Conservation (phyloP, 1,139 yeast genomes). For the Wickerhamiella pararugosa region DNA sequence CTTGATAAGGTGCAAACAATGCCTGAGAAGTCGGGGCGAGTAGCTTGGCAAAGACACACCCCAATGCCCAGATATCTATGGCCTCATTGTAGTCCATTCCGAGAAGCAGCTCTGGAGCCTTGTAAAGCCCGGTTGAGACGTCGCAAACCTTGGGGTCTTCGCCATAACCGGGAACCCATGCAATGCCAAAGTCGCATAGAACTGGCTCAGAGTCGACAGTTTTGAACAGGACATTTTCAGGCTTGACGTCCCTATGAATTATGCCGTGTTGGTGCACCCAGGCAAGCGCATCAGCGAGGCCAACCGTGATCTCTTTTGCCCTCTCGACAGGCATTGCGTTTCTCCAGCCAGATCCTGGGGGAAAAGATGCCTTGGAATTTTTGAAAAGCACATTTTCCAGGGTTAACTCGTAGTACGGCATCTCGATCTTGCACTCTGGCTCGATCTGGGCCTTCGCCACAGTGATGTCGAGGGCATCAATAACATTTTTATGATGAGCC, state of each 20-base stretch:
- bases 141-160: slow-evolving; percentile 36
- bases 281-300: slow-evolving; percentile 35
- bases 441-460: slow-evolving; percentile 17
- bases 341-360: slow-evolving; percentile 20
- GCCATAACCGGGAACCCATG: slow-evolving; percentile 33
- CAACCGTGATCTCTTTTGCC: slow-evolving; percentile 26
- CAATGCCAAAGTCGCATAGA: slow-evolving; percentile 65
- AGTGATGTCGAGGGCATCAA: slow-evolving; percentile 23
- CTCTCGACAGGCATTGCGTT: slow-evolving; percentile 21
- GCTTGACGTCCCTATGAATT: slow-evolving; percentile 85
- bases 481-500: slow-evolving; percentile 9
- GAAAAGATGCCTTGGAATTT: slow-evolving; percentile 24
- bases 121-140: slow-evolving; percentile 61
- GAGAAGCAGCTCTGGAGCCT: slow-evolving; percentile 73
- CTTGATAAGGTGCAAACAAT: slow-evolving; percentile 26
- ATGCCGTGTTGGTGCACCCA: slow-evolving; percentile 43
- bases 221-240: slow-evolving; percentile 52
- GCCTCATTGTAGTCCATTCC: slow-evolving; percentile 46
- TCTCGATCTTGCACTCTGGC: slow-evolving; percentile 29
- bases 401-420: slow-evolving; percentile 29
- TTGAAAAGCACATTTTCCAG: slow-evolving; percentile 25
- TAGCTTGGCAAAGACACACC: slow-evolving; percentile 49
- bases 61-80: slow-evolving; percentile 74
- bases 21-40: slow-evolving; percentile 29
- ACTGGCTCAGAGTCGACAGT: slow-evolving; percentile 16